Evolutionary conservation across 1,284 basidiomycete species (phyloP), one percentile per base, ranked within the genome.

Genomic region (Mycocalia duriaeana): DNA sequence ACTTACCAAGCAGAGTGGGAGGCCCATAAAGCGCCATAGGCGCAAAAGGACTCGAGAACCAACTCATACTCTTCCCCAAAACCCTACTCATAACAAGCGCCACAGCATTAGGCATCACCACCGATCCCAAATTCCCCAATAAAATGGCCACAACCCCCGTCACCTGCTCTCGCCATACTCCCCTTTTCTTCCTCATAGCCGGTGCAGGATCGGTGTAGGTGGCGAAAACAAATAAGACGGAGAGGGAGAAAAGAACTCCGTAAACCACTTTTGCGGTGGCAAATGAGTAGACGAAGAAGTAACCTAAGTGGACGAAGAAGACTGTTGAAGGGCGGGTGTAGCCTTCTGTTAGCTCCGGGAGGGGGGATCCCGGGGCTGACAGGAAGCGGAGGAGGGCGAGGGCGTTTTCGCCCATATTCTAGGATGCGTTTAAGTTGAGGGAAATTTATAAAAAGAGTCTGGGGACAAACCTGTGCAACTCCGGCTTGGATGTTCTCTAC

Each of bases 351-450:
- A 90, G 71, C 0, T 71, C 69, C 0, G 84, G 79, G 3, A 93
- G 64, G 1, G 84, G 77, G 0, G 89, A 90, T 3, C 68, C 71
- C 0, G 73, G 57, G 0, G 84, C 82, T 0, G 90, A 83, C n/a
- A 99, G 77, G 61, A 92, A 76, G 34, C 78, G 76, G 25, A 97
- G 70, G 24, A 98, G 80, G 0, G 90, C 90, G 14, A 96, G 79
- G 1, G 86, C 78, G 59, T 97, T 98, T 53, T 92, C 89, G 19
- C 82, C 93, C 83, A 98, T 96, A 69, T 98, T 91, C 75, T 94
- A 70, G 46, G 44, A 8, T 19, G 24, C 25, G 28, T 2, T 13
- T 42, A 23, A 25, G 14, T 22, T 23, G 19, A 42, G 13, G 40
- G 13, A 23, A 22, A 14, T 13, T 9, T 42, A 25, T 9, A 13